A percentile compares a stretch with the other conserved stretches of the same genome.
These are phyloP conservation scores for Candida tetrigidarum DNA, from an alignment of 1,139 yeast genomes.

Conservation along the genomic window DNA sequence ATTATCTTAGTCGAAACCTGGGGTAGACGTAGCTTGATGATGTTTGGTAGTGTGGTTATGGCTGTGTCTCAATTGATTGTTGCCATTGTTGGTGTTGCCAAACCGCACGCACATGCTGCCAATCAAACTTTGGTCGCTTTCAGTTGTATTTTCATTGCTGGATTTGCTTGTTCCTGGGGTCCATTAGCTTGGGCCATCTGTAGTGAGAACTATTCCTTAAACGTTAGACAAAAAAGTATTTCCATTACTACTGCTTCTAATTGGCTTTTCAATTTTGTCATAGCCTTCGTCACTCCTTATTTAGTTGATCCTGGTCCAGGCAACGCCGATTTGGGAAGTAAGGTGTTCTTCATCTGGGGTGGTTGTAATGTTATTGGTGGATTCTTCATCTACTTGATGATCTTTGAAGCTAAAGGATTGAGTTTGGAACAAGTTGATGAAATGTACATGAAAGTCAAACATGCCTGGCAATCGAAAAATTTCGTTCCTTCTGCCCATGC, in stretches of 20 bases:
- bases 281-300: slow-evolving; percentile 72
- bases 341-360: slow-evolving; percentile 76
- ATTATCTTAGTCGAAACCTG: slow-evolving; percentile 37
- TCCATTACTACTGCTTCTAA: slow-evolving; percentile 69
- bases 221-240: slow-evolving; percentile 70
- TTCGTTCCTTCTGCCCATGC: slow-evolving; percentile 41
- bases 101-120: slow-evolving; percentile 35
- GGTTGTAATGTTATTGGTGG: slow-evolving; percentile 41
- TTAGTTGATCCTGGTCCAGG: slow-evolving; percentile 64
- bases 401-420: slow-evolving; percentile 76
- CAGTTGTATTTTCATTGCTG: slow-evolving; percentile 67
- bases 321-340: slow-evolving; percentile 63
- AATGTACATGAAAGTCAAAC: slow-evolving; percentile 33
- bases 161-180: slow-evolving; percentile 78
- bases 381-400: slow-evolving; percentile 65
- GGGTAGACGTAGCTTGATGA: slow-evolving; percentile 43
- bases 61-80: slow-evolving; percentile 65
- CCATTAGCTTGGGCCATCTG: slow-evolving; percentile 73
- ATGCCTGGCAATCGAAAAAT: slow-evolving; percentile 37
- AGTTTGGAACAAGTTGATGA: slow-evolving; percentile 72
- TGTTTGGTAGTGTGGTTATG: slow-evolving; percentile 67
- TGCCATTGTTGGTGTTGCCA: slow-evolving; percentile 66
- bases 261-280: slow-evolving; percentile 74
- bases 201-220: slow-evolving; percentile 69
- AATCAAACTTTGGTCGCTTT: slow-evolving; percentile 66